These are phyloP conservation scores for Byssothecium circinans DNA, from an alignment of 2,329 filamentous ascomycete genomes.

Conservation along the genomic window DNA sequence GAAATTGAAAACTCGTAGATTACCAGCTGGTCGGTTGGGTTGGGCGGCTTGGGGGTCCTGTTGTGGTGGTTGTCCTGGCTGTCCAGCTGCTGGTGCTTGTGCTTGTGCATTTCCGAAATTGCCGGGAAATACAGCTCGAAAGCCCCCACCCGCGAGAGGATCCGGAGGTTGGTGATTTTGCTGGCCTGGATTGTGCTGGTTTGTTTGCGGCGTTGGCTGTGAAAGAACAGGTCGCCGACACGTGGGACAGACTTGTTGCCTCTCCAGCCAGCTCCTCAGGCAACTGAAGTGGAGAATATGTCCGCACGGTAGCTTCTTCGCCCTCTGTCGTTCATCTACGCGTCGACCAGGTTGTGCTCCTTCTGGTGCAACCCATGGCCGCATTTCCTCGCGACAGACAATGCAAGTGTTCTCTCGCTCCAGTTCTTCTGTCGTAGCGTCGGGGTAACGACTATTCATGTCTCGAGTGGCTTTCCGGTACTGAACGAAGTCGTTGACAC, in stretches of 20 bases:
- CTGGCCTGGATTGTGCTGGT: slow-evolving; percentile 27
- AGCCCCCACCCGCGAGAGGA: slow-evolving; percentile 16
- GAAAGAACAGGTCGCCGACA: slow-evolving; percentile 79
- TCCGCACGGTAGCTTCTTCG: slow-evolving; percentile 95
- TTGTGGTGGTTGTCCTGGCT: slow-evolving; percentile 23
- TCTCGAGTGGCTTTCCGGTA: slow-evolving; percentile 91
- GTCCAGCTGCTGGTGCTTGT: slow-evolving; percentile 17
- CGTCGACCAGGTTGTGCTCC: slow-evolving; percentile 41
- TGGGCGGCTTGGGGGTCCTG: slow-evolving; percentile 21
- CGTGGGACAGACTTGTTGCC: slow-evolving; percentile 95
- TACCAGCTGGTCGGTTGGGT: slow-evolving; percentile 28
- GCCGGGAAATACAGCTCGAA: slow-evolving; percentile 23
- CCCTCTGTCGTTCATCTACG: slow-evolving; percentile 79
- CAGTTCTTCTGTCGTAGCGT: slow-evolving; percentile 86
- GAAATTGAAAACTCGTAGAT: slow-evolving; percentile 42
- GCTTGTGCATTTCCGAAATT: slow-evolving; percentile 20
- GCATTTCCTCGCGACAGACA: slow-evolving; percentile 96
- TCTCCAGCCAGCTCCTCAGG: slow-evolving; percentile 93
- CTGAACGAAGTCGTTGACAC: slow-evolving; percentile 82
- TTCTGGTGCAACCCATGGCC: slow-evolving; percentile 66
- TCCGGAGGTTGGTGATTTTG: slow-evolving; percentile 23
- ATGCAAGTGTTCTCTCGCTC: slow-evolving; percentile 90
- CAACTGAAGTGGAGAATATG: slow-evolving; percentile 95
- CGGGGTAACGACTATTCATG: slow-evolving; percentile 88
- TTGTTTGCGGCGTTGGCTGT: slow-evolving; percentile 29